Evolutionary conservation across 208 protist genomes (phyloP).

Genomic region (Endotrypanum monterogeii): DNA sequence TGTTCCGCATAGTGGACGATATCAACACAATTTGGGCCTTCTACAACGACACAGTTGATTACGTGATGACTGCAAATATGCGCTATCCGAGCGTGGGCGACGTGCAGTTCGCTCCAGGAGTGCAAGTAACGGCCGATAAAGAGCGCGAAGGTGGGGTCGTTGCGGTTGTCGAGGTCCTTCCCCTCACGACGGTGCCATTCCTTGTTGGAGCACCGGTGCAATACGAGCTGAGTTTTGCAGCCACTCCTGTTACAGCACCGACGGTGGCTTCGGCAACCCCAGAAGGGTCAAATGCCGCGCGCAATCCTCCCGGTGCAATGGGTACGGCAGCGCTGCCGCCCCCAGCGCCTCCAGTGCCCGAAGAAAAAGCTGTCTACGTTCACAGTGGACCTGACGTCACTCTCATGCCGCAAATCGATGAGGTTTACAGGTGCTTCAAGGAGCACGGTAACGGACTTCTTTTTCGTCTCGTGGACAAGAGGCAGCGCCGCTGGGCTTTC

Average conservation of each 20-base stretch:
- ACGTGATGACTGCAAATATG: conserved; percentile 69
- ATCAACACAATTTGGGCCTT: conserved; percentile 73
- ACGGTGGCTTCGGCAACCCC: conserved; percentile 5
- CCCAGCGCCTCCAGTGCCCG: conserved; percentile 3
- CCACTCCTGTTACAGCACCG: conserved; percentile 28
- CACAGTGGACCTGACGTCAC: conserved; percentile 46
- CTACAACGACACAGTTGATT: conserved; percentile 86
- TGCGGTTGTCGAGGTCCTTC: conserved; percentile 51
- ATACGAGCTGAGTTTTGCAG: conserved; percentile 66
- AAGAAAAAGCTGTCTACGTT: conserved; percentile 38
- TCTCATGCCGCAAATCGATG: conserved; percentile 41
- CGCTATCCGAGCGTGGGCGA: conserved; percentile 26
- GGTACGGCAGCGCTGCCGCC: not conserved
- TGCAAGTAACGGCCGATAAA: conserved; percentile 28
- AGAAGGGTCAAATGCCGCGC: not conserved
- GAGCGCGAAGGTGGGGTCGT: conserved; percentile 47
- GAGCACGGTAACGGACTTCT: conserved; percentile 76
- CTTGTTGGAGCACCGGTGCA: conserved; percentile 47
- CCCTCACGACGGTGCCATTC: conserved; percentile 64
- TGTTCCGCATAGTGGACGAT: conserved; percentile 83
- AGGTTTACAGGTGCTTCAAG: conserved; percentile 81
- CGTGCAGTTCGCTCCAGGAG: conserved; percentile 40
- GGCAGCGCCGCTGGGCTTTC: conserved; percentile 54
- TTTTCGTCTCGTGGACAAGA: conserved; percentile 69
- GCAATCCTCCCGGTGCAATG: not conserved